Evolutionary conservation across 129 eudicot genomes (phyloP), one percentile per base, ranked within the genome.

Genomic region (Arctium lappa): DNA sequence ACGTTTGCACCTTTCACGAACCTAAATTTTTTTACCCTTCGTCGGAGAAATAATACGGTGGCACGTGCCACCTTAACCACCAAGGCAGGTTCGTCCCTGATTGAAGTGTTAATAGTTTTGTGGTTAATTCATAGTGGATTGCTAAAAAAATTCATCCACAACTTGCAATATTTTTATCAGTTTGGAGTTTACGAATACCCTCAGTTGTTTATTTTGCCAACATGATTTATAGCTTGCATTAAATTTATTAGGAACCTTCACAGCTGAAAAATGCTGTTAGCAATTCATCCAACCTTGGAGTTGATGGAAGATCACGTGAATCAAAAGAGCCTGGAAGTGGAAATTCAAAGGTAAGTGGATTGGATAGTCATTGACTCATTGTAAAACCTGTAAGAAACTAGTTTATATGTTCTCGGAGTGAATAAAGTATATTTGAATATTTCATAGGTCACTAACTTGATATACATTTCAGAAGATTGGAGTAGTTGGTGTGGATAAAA

Each of bases 391-490:
- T 73, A 60, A 60, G 74, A 72, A 60, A 32, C 29, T 30, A 34
- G 33, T 30, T n/a, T 65, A 39, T 73, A 30, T 72, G 42, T 73
- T 73, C 4, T 68, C 0, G 4, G 46, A 76, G 22, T 69, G 42
- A 83, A 31, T 32, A 80, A 73, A 34, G 80, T 73, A 34, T 42
- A 16, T 34, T 32, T 33, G 56, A 71, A 69, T 53, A 69, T 82
- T 42, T 33, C 60, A 29, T 69, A 69, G 46, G 32, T 69, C 40
- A 46, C 74, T 81, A 78, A 73, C 63, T 69, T 80, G 40, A 29
- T 80, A 22, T 31, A 81, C 48, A 50, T 76, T 44, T 85, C 73
- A 91, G 87, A 84, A 90, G 75, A 60, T 48, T 76, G 87, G 86
- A 82, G 70, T 48, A 69, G 89, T 36, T 69, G 88, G 83, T 2